These are phyloP conservation scores for Lactarius hatsudake DNA, from an alignment of 768 basidiomycete genomes.

Conservation along the genomic window DNA sequence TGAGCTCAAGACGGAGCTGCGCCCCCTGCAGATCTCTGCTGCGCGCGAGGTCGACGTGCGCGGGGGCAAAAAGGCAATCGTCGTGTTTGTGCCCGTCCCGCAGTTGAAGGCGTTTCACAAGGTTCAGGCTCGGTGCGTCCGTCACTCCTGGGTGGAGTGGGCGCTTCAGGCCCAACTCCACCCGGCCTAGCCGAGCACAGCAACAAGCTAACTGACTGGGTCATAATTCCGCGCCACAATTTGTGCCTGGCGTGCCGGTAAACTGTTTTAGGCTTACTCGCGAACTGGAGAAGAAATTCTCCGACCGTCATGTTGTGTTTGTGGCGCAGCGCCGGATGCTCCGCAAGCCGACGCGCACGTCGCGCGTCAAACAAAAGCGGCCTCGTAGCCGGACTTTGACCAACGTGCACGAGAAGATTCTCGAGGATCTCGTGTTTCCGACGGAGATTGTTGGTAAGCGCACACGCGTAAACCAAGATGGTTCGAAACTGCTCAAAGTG, in stretches of 20 bases:
- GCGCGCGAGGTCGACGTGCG: conserved; percentile 99
- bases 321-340: conserved; percentile 98
- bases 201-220: not conserved
- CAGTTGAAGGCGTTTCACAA: conserved; percentile 99
- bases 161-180: not conserved
- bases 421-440: conserved; percentile 98
- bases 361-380: conserved; percentile 92
- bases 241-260: not conserved
- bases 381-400: conserved; percentile 97
- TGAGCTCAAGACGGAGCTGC: conserved; percentile 96
- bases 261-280: conserved; percentile 74
- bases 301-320: conserved; percentile 98
- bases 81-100: conserved; percentile 96
- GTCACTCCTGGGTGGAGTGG: not conserved
- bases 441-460: conserved; percentile 99
- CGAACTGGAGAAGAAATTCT: conserved; percentile 99
- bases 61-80: conserved; percentile 99
- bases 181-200: not conserved
- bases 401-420: conserved; percentile 94
- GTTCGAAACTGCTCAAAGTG: conserved; percentile 97
- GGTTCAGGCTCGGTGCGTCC: conserved; percentile 84
- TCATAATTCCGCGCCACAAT: not conserved
- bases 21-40: conserved; percentile 94
- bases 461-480: conserved; percentile 90
- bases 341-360: conserved; percentile 93